A percentile compares a stretch with the other conserved stretches of the same genome.
Evolutionary conservation across 176 grass and related monocot genomes (phyloP).

Genomic region (Musa beccarii): DNA sequence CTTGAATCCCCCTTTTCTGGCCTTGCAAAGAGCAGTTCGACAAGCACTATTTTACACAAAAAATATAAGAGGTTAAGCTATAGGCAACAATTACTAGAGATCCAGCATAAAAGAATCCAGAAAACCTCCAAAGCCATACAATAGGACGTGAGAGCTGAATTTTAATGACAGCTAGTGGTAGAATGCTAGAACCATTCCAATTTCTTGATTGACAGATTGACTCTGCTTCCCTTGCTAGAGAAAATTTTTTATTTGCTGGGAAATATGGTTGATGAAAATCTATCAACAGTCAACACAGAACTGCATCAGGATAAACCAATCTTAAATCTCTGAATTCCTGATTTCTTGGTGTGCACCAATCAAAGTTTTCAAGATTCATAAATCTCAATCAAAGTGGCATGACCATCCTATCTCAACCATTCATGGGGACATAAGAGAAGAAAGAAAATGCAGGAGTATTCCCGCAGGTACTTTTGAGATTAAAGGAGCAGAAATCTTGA

Average conservation of each 20-base stretch:
- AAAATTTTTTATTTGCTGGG: background rate
- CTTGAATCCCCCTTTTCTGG: slow-evolving; percentile 77
- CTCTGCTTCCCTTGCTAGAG: background rate
- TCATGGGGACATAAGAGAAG: background rate
- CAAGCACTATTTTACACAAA: slow-evolving; percentile 54
- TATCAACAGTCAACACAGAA: background rate
- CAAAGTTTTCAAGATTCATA: background rate
- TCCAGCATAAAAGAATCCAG: background rate
- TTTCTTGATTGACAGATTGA: background rate
- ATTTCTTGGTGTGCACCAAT: background rate
- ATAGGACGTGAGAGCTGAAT: background rate
- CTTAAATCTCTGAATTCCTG: background rate
- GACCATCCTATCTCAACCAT: background rate
- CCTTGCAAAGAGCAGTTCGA: slow-evolving; percentile 88
- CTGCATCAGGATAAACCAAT: background rate
- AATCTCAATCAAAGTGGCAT: background rate
- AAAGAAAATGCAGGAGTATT: background rate
- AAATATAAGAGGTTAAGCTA: slow-evolving; percentile 5
- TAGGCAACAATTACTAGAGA: background rate
- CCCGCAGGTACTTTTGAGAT: background rate
- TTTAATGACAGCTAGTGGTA: background rate
- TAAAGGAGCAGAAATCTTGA: background rate
- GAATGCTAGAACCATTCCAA: background rate
- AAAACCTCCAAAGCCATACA: background rate
- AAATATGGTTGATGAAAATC: background rate